These are phyloP conservation scores for Stereum hirsutum DNA, from an alignment of 1,284 basidiomycete genomes.

Conservation along the genomic window DNA sequence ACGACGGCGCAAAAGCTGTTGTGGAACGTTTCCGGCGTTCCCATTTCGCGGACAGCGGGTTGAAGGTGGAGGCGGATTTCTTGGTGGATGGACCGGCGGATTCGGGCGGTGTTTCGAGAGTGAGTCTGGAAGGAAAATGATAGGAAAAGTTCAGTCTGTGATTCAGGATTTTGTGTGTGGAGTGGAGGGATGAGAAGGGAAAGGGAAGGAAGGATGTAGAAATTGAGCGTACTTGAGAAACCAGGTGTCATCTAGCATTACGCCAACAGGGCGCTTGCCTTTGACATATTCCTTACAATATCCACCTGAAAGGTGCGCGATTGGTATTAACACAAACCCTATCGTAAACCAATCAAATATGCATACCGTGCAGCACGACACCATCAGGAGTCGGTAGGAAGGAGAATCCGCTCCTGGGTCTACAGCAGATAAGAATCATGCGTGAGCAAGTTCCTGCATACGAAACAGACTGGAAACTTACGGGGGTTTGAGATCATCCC, in stretches of 20 bases:
- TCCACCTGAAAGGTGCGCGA: slow-evolving; percentile 63
- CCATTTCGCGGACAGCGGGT: too few species aligned
- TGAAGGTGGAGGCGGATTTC: too few species aligned
- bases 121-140: too few species aligned
- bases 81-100: too few species aligned
- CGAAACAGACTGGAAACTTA: slow-evolving; percentile 22
- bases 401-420: slow-evolving; percentile 81
- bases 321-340: background rate
- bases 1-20: slow-evolving; percentile 63
- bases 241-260: slow-evolving; percentile 91
- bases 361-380: slow-evolving; percentile 69
- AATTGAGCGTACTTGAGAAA: slow-evolving; percentile 53
- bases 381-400: slow-evolving; percentile 79
- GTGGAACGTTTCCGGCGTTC: slow-evolving; percentile 70
- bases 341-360: background rate
- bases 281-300: slow-evolving; percentile 91
- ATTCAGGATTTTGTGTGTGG: slow-evolving; percentile 25
- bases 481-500: slow-evolving; percentile 66
- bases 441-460: background rate
- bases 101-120: too few species aligned
- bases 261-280: slow-evolving; percentile 78
- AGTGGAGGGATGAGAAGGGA: background rate
- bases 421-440: slow-evolving; percentile 17
- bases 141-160: too few species aligned
- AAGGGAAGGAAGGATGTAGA: background rate